Evolutionary conservation across 2,329 filamentous ascomycete species (phyloP).

Genomic region (Fusarium falciforme): DNA sequence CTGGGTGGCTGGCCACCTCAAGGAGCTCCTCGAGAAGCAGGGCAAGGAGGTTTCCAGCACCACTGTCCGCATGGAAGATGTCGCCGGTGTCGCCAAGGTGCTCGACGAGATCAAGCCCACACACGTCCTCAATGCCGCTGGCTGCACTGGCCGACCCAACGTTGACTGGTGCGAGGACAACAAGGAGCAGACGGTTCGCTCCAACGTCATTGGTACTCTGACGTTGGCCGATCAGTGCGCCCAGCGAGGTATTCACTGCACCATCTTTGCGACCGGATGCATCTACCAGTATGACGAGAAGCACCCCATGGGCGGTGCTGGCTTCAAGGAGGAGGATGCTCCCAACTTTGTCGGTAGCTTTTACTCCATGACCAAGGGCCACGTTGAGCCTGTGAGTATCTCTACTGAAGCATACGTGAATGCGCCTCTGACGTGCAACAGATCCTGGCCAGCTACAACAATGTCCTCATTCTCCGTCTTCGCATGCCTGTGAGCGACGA

Average conservation of each 20-base stretch:
- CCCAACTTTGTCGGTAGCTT: conserved; percentile 76
- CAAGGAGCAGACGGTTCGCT: conserved; percentile 74
- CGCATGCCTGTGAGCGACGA: conserved; percentile 78
- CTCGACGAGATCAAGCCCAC: conserved; percentile 71
- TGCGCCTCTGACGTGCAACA: conserved; percentile 42
- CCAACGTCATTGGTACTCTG: conserved; percentile 74
- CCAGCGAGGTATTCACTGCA: conserved; percentile 69
- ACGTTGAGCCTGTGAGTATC: conserved; percentile 64
- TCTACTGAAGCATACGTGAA: background rate
- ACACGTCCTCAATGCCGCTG: conserved; percentile 74
- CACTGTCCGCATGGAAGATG: conserved; percentile 73
- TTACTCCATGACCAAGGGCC: conserved; percentile 75
- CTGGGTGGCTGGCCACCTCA: conserved; percentile 72
- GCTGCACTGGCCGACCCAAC: conserved; percentile 64
- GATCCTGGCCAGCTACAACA: conserved; percentile 71
- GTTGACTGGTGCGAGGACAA: conserved; percentile 77
- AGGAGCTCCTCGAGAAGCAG: conserved; percentile 66
- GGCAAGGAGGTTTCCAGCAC: conserved; percentile 71
- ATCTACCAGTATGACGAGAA: conserved; percentile 73
- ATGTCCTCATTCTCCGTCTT: conserved; percentile 72
- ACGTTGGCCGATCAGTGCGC: conserved; percentile 73
- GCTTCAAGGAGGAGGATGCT: conserved; percentile 70
- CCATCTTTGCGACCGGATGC: conserved; percentile 75
- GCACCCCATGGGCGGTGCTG: conserved; percentile 69
- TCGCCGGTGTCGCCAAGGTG: conserved; percentile 65